Conservation (phyloP, 2,329 filamentous ascomycete genomes). For the Fusarium dlaminii region DNA sequence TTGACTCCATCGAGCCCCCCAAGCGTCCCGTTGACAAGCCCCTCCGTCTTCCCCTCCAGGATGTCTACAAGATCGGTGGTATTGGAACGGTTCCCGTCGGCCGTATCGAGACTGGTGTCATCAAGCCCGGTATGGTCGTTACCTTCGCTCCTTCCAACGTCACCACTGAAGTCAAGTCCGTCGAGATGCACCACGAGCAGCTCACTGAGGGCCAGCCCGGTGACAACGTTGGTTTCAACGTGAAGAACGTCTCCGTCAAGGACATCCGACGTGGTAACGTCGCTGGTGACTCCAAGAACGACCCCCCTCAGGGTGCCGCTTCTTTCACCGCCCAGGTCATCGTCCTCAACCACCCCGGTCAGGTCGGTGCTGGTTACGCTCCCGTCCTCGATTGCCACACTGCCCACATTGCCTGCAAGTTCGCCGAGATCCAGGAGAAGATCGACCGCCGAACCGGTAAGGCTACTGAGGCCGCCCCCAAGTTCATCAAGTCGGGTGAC, state of each 20-base stretch:
- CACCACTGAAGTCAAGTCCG: constrained; percentile 99
- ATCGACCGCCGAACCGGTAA: constrained; percentile 99
- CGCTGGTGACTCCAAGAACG: constrained; percentile 99
- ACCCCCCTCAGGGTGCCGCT: constrained; percentile 87
- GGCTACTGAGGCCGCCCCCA: constrained; percentile 88
- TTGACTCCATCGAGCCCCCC: constrained; percentile 93
- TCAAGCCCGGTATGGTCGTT: constrained; percentile 92
- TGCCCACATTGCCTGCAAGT: constrained; percentile 99
- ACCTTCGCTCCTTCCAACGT: constrained; percentile 99
- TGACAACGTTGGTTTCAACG: constrained; percentile 99
- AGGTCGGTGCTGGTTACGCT: constrained; percentile 98
- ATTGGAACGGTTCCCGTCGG: constrained; percentile 99
- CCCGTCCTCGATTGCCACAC: constrained; percentile 99
- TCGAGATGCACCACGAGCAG: constrained; percentile 99
- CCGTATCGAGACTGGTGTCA: constrained; percentile 99
- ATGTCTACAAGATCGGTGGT: constrained; percentile 99
- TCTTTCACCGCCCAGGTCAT: constrained; percentile 99
- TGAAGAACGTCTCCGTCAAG: constrained; percentile 99
- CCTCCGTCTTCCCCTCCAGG: constrained; percentile 99
- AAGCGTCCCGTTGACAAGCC: constrained; percentile 97
- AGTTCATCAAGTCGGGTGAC: constrained; percentile 99
- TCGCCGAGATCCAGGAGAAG: constrained; percentile 99
- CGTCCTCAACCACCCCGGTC: constrained; percentile 99
- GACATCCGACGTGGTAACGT: constrained; percentile 99
- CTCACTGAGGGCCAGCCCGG: constrained; percentile 92